Conservation (phyloP, 164 flowering plant species). For the Magnolia sinica region DNA sequence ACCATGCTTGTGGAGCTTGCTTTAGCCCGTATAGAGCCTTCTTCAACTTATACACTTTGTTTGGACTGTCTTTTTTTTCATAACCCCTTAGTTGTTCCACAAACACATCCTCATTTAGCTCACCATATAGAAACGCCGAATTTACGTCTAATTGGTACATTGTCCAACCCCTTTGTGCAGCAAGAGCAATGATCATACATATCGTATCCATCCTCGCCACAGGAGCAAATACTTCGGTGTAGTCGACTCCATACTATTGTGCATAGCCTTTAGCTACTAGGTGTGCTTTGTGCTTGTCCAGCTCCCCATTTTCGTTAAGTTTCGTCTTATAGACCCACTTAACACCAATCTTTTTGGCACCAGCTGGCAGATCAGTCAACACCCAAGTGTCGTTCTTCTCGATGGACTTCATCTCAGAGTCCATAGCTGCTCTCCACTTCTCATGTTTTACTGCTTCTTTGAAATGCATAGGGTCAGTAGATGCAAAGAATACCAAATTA, state of each 20-base stretch:
- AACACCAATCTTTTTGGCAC: neutral
- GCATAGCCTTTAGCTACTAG: slow-evolving; percentile 8
- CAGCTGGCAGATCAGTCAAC: neutral
- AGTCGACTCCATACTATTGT: slow-evolving; percentile 1
- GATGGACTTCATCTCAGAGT: neutral
- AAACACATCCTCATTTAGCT: too few relatives aligned
- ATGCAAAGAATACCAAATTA: neutral
- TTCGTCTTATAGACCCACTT: slow-evolving; percentile 3
- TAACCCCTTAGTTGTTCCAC: too few relatives aligned
- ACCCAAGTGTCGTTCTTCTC: neutral
- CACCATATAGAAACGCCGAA: too few relatives aligned
- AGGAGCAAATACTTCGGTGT: neutral
- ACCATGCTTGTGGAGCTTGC: slow-evolving; percentile 15
- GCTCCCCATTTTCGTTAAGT: neutral
- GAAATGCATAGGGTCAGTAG: neutral
- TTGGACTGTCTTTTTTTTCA: neutral
- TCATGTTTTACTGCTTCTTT: neutral
- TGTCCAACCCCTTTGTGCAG: too few relatives aligned
- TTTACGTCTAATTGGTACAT: too few relatives aligned
- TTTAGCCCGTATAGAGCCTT: slow-evolving; percentile 11
- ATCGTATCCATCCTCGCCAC: too few relatives aligned
- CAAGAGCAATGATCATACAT: too few relatives aligned
- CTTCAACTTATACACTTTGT: neutral
- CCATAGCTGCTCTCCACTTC: neutral
- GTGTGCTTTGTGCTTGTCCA: slow-evolving; percentile 4